Percentiles rank a stretch among this genome's conserved stretches.
Evolutionary conservation across 73 alveolate species (phyloP).

Genomic region (Paramecium sonneborni): DNA sequence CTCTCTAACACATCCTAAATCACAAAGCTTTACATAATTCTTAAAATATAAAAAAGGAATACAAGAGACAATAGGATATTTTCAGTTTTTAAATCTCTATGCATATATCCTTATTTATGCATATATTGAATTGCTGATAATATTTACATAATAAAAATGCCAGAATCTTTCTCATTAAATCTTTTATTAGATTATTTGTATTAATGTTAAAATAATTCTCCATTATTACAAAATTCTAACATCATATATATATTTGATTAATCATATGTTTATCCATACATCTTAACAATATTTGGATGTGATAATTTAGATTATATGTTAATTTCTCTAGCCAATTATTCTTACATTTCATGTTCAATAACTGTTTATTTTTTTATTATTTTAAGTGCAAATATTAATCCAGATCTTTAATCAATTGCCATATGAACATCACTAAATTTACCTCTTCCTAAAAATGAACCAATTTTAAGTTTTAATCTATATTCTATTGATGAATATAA

Average conservation of each 20-base stretch:
- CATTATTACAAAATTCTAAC: constrained; percentile 39
- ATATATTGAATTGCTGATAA: constrained; percentile 75
- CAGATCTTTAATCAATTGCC: constrained; percentile 26
- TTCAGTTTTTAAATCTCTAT: constrained; percentile 71
- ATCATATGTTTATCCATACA: constrained; percentile 48
- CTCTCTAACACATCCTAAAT: constrained; percentile 78
- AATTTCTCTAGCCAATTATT: constrained; percentile 20
- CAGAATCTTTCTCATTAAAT: neutral
- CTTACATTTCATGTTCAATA: constrained; percentile 3
- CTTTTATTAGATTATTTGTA: neutral
- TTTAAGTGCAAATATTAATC: constrained; percentile 17
- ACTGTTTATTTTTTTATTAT: constrained; percentile 12
- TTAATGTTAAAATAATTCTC: constrained; percentile 33
- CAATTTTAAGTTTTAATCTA: neutral
- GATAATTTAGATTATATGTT: neutral
- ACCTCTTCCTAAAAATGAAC: constrained; percentile 29
- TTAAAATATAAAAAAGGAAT: neutral
- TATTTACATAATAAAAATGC: constrained; percentile 48
- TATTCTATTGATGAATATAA: neutral
- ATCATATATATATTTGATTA: constrained; percentile 2
- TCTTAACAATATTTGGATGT: constrained; percentile 48
- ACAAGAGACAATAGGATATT: constrained; percentile 30
- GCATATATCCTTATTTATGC: constrained; percentile 87
- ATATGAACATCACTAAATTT: constrained; percentile 39
- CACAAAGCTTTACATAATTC: constrained; percentile 71